A percentile compares a stretch with the other conserved stretches of the same genome.
Evolutionary conservation across 768 basidiomycete species (phyloP).

Genomic region (Mycena olivaceomarginata): DNA sequence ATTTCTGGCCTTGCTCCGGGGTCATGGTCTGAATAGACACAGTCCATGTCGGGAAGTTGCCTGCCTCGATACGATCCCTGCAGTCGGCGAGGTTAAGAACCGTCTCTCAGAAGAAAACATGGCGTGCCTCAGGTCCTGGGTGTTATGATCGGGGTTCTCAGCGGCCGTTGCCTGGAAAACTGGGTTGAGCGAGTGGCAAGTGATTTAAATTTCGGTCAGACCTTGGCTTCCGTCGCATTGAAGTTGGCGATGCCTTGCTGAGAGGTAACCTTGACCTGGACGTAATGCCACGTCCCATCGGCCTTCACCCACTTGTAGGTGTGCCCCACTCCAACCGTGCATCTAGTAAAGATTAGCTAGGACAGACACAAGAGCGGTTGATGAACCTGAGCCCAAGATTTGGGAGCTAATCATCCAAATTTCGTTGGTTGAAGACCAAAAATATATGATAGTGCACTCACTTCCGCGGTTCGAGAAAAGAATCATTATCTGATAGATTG

Average conservation of each 20-base stretch:
- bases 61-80: slow-evolving; percentile 37
- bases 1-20: slow-evolving; percentile 37
- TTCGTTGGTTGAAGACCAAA: no score
- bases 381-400: slow-evolving; percentile 43
- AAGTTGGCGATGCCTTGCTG: slow-evolving; percentile 39
- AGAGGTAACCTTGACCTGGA: slow-evolving; percentile 34
- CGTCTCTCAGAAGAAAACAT: background rate
- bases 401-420: slow-evolving; percentile 21
- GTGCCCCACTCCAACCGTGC: slow-evolving; percentile 44
- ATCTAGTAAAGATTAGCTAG: slow-evolving; percentile 18
- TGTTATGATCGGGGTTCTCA: slow-evolving; percentile 35
- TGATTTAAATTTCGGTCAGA: background rate
- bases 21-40: slow-evolving; percentile 44
- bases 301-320: slow-evolving; percentile 42
- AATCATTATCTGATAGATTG: slow-evolving; percentile 41
- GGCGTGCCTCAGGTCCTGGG: slow-evolving; percentile 31
- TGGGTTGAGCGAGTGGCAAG: background rate
- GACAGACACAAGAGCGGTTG: background rate
- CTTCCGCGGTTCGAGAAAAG: slow-evolving; percentile 42
- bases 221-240: slow-evolving; percentile 32
- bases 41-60: slow-evolving; percentile 37
- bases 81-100: background rate
- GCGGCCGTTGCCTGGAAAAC: slow-evolving; percentile 19
- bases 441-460: background rate
- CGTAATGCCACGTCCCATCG: slow-evolving; percentile 38